Conservation (phyloP, 2,329 filamentous ascomycete genomes). For the Neophaeococcomyces aloes region DNA sequence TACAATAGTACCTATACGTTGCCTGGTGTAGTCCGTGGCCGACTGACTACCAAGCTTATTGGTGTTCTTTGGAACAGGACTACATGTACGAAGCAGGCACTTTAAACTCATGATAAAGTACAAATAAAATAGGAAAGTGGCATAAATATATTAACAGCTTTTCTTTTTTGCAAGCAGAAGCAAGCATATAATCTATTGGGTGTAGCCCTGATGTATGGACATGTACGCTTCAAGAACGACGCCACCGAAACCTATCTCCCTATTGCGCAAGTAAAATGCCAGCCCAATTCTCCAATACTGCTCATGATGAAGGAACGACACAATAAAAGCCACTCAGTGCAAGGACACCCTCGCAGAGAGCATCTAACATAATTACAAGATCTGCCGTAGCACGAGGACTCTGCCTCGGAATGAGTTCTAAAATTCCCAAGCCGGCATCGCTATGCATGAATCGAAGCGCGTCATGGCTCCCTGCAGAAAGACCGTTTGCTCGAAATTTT, state of each 20-base stretch:
- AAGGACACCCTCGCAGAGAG: neutral
- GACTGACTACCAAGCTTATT: no score
- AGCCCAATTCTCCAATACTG: neutral
- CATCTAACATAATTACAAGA: conserved; percentile 3
- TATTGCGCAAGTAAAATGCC: neutral
- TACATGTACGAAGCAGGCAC: no score
- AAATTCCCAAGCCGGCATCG: conserved; percentile 1
- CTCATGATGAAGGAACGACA: conserved; percentile 1
- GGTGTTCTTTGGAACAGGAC: no score
- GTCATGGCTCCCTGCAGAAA: neutral
- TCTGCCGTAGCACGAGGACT: neutral
- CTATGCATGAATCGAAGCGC: conserved; percentile 2
- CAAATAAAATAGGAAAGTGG: no score
- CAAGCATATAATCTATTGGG: conserved; percentile 8
- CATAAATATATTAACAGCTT: neutral
- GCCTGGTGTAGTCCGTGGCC: no score
- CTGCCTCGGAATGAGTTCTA: no score
- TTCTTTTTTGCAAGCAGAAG: conserved; percentile 2
- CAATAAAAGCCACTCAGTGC: neutral
- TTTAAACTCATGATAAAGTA: no score
- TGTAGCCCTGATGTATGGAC: conserved; percentile 3
- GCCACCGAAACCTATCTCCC: neutral
- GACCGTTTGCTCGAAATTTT: no score
- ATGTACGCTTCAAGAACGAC: conserved; percentile 2
- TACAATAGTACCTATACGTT: no score